Evolutionary conservation across 257 asterid species (phyloP).

Genomic region (Petunia axillaris): DNA sequence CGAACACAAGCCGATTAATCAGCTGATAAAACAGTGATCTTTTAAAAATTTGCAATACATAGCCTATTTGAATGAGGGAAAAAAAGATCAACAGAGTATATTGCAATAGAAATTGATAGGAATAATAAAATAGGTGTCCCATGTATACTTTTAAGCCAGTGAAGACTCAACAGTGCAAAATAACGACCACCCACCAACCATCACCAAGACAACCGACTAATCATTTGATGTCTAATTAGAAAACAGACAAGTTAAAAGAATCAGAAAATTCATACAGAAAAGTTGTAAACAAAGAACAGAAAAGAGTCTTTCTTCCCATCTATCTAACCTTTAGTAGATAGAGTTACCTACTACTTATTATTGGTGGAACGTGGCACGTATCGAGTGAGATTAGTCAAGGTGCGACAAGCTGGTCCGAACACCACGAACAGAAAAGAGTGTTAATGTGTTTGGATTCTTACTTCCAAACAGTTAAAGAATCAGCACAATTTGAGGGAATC

Average conservation of each 20-base stretch:
- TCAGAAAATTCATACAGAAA: background rate
- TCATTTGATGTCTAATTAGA: background rate
- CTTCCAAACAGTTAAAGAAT: conserved; percentile 63
- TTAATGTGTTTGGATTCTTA: conserved; percentile 33
- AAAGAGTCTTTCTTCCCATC: background rate
- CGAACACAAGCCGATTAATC: background rate
- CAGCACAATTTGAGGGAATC: conserved; percentile 62
- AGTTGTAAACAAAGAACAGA: background rate
- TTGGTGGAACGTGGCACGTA: too few species aligned
- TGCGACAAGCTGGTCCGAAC: too few species aligned
- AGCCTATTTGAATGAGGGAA: too few species aligned
- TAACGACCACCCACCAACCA: conserved; percentile 19
- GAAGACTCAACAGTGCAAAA: background rate
- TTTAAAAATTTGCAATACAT: background rate
- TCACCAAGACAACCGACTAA: conserved; percentile 18
- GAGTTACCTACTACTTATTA: too few species aligned
- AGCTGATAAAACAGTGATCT: conserved; percentile 9
- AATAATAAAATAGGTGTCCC: background rate
- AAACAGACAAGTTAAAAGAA: background rate
- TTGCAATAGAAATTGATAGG: background rate
- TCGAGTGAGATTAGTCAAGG: too few species aligned
- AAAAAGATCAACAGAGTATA: background rate
- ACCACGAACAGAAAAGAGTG: background rate
- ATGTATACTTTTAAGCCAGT: background rate
- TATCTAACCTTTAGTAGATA: background rate